Conservation (phyloP, 331 rosid genomes). For the Dryas integrifolia region DNA sequence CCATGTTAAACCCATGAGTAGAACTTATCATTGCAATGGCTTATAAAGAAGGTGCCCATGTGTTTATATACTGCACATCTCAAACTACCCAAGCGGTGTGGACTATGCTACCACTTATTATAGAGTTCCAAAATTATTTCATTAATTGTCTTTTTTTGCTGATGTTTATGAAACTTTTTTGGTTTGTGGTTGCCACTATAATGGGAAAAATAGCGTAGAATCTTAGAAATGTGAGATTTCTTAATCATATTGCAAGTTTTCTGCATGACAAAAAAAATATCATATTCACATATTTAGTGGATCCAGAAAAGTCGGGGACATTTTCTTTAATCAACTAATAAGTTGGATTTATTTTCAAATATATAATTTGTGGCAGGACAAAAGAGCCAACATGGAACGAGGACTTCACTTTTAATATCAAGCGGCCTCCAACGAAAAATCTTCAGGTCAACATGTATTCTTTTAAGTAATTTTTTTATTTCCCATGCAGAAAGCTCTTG, state of each 20-base stretch:
- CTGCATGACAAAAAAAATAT: not conserved
- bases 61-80: no score
- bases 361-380: slow-evolving; percentile 49
- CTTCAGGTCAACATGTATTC: slow-evolving; percentile 64
- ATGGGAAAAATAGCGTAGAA: not conserved
- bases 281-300: not conserved
- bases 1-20: no score
- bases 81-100: no score
- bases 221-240: not conserved
- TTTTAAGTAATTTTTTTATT: slow-evolving; percentile 13
- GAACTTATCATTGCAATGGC: no score
- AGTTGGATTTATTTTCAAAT: slow-evolving; percentile 23
- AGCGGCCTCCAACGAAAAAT: slow-evolving; percentile 54
- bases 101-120: no score
- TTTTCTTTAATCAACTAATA: slow-evolving; percentile 9
- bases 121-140: not conserved
- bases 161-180: not conserved
- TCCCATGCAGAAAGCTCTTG: slow-evolving; percentile 20
- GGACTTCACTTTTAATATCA: slow-evolving; percentile 64
- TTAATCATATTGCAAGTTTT: slow-evolving; percentile 6
- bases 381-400: slow-evolving; percentile 92
- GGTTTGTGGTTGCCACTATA: not conserved
- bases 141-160: not conserved
- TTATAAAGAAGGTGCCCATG: no score
- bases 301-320: slow-evolving; percentile 3